Base-by-base conservation (phyloP, 805 yeast species). In the Saturnispora serradocipensis region DNA sequence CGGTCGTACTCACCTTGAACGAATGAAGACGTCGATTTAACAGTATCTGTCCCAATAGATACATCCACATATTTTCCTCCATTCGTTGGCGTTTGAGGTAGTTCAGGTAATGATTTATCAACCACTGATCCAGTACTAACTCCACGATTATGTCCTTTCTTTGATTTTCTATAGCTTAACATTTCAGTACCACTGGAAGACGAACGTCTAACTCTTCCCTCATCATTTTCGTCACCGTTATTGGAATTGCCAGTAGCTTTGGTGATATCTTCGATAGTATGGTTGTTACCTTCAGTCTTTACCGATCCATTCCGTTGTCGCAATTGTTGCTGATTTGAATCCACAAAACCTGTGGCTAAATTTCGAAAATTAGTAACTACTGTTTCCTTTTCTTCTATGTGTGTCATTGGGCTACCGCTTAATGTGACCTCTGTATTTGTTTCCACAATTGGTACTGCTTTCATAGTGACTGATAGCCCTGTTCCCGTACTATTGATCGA, bases 21-120 rank as follows among this genome's bases (percentile, higher is more conserved):
- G 7, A 20, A 28, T 15, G 51, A 36, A 34, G 45, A 16, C 9
- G 46, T 18, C 10, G 53, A 18, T 43, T 77, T 81, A 57, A 78
- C 42, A 7, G 42, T 38, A 18, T 38, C 42, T 8, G 42, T 18
- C 16, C 24, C 42, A 16, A 38, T 24, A 18, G 42, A 18, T 16
- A 38, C 42, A 18, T 38, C 42, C 13, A 38, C 22, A 13, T 38
- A 38, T 38, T 38, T 38, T 8, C 42, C 72, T 0, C 82, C 82
- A 54, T 71, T 66, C 0, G 80, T 81, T 0, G 82, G 82, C 1
- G 71, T 60, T 3, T 78, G 67, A 3, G 61, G 55, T 38, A 59
- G 39, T 15, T 52, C 54, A 39, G 63, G 50, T 6, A 65, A 60
- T 15, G 62, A 52, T 9, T 66, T 59, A 15, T 54, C 51, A n/a